phyloP scores from a whole-genome alignment of 1,139 yeast genomes.

The Kurtzmaniella natalensis region DNA sequence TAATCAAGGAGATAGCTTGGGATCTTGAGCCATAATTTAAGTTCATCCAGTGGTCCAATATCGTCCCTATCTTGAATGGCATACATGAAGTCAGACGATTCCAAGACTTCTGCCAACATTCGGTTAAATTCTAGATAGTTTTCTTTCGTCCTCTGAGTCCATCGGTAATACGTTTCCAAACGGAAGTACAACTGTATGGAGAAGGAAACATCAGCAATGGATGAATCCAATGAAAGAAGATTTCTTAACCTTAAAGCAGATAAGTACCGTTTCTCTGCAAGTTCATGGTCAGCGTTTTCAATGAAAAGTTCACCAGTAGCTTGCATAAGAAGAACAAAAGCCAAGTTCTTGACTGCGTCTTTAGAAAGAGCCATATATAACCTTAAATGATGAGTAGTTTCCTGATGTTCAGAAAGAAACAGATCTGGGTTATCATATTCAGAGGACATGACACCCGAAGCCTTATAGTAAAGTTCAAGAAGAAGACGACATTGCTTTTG shows the following conservation, averaged over 20 bases:
- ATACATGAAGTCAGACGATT: slow-evolving; percentile 24
- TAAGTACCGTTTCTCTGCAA: not conserved
- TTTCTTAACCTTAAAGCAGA: not conserved
- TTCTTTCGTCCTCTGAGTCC: slow-evolving; percentile 20
- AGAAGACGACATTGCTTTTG: not conserved
- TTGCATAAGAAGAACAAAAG: not conserved
- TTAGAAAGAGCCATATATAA: not conserved
- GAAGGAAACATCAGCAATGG: slow-evolving; percentile 20
- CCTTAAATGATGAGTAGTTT: not conserved
- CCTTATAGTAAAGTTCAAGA: not conserved
- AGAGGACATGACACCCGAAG: not conserved
- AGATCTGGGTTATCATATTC: not conserved
- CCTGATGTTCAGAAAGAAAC: too few species aligned
- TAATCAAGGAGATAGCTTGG: slow-evolving; percentile 26
- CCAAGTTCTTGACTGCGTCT: not conserved
- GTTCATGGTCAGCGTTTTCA: not conserved
- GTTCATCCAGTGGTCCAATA: not conserved
- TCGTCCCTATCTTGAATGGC: slow-evolving; percentile 13
- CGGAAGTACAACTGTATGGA: slow-evolving; percentile 28
- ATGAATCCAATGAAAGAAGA: not conserved
- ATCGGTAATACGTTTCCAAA: slow-evolving; percentile 21
- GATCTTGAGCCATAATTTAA: slow-evolving; percentile 4
- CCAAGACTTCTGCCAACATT: slow-evolving; percentile 23
- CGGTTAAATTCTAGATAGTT: slow-evolving; percentile 30
- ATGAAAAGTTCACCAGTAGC: slow-evolving; percentile 1